Evolutionary conservation across 352 stramenopile genomes (phyloP), one percentile per base, ranked within the genome.

Genomic region (Globisporangium megalacanthum): DNA sequence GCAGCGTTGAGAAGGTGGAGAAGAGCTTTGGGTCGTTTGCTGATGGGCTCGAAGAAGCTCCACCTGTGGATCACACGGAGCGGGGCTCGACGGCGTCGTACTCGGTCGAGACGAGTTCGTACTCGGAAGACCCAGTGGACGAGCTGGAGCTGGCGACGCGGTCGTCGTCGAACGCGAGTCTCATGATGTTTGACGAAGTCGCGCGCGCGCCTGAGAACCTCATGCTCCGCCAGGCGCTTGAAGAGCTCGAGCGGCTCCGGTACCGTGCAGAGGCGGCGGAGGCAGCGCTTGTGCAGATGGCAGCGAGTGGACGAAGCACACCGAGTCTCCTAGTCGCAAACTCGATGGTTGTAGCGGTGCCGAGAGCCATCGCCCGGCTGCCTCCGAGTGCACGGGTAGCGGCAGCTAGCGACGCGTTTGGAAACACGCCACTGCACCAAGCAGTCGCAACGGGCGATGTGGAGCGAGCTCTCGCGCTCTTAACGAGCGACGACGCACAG

Each of bases 201-300:
- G 58, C 58, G 20, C 58, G 58, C n/a, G 52, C 58, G 4, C 58
- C 58, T 13, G 60, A 61, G 17, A 66, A 61, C 22, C 54, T 49
- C 29, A 62, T 79, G 74, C 61, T 83, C 3, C 70, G 73, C 13
- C 75, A 75, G 33, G 79, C 76, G 17, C 56, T 87, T 1, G 68
- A 54, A 20, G 79, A 87, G 49, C 51, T 89, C 19, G 77, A 89
- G 37, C 60, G 71, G 14, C 71, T 89, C 45, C 75, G 79, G 54
- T 65, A 70, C 31, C 73, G 79, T n/a, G 79, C 79, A 20, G 79
- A 85, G 56, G 73, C 65, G 19, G 79, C 79, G 36, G 79, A 89
- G 66, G 76, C 79, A 20, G 79, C 79, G 6, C 48, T 89, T 5
- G 67, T 64, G 25, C 66, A 72, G 47, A 61, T 77, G 33, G 39